Conservation (phyloP, 2,329 filamentous ascomycete genomes). For the Colletotrichum sp. region DNA sequence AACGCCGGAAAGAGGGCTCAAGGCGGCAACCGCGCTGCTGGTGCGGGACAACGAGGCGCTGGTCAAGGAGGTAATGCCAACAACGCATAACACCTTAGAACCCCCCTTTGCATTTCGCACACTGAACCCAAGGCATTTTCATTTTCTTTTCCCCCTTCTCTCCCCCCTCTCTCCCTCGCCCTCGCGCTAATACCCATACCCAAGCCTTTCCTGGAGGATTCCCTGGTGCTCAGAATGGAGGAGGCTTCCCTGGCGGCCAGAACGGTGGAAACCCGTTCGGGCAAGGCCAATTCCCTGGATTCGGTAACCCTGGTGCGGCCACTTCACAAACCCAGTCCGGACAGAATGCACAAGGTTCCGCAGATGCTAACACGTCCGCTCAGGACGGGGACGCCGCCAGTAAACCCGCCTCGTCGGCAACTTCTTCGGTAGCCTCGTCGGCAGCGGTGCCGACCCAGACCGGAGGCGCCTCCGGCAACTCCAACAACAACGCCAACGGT, state of each 20-base stretch:
- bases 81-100: not conserved
- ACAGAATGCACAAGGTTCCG: not conserved
- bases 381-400: constrained; percentile 18
- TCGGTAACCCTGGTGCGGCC: constrained; percentile 12
- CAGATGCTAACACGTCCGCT: constrained; percentile 7
- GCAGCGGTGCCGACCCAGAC: constrained; percentile 7
- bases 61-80: constrained; percentile 15
- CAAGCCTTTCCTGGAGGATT: not conserved
- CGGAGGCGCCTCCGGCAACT: not conserved
- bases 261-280: not conserved
- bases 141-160: not conserved
- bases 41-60: not conserved
- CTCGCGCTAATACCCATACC: not conserved
- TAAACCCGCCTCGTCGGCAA: constrained; percentile 2
- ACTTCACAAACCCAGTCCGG: constrained; percentile 10
- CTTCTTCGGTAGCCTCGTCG: constrained; percentile 9
- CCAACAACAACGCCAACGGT: constrained; percentile 14
- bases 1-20: not conserved
- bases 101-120: not conserved
- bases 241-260: not conserved
- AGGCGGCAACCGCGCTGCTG: not conserved
- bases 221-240: not conserved
- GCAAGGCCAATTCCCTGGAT: not conserved
- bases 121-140: not conserved
- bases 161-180: not conserved